Percentiles rank a stretch among this genome's conserved stretches.
Conservation (phyloP, 2,329 filamentous ascomycete genomes). For the Exophiala xenobiotica region DNA sequence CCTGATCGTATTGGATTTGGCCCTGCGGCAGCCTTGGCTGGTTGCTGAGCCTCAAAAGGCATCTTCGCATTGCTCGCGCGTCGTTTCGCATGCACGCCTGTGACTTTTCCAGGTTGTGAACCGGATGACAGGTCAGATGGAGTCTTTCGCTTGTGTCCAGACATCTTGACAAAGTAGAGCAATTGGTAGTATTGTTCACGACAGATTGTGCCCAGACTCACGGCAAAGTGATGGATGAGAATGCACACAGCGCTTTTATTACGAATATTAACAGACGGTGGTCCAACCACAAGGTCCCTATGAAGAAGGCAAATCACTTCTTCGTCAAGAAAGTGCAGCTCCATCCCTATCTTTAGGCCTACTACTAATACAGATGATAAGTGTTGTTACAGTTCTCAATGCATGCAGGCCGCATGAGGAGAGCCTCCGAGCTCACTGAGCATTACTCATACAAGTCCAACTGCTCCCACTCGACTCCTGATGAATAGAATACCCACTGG, state of each 20-base stretch:
- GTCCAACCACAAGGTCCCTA: too few species aligned
- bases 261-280: too few species aligned
- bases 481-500: slow-evolving; percentile 41
- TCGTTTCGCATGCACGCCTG: slow-evolving; percentile 2
- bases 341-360: not conserved
- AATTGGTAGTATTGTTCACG: not conserved
- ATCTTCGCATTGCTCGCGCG: slow-evolving; percentile 2
- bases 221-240: too few species aligned
- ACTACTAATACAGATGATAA: not conserved
- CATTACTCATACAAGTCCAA: slow-evolving; percentile 42
- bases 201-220: too few species aligned
- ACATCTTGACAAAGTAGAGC: not conserved
- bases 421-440: too few species aligned
- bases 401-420: too few species aligned
- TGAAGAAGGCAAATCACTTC: too few species aligned
- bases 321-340: too few species aligned
- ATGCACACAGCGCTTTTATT: too few species aligned
- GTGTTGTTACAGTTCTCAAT: not conserved
- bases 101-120: not conserved
- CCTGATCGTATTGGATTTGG: slow-evolving; percentile 9
- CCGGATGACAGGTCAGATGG: not conserved
- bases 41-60: slow-evolving; percentile 4
- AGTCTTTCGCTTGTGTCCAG: not conserved
- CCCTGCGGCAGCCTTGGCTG: slow-evolving; percentile 8
- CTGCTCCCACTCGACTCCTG: slow-evolving; percentile 36